Evolutionary conservation across 106 monocot species (phyloP).

Genomic region (Amphibolis antarctica): DNA sequence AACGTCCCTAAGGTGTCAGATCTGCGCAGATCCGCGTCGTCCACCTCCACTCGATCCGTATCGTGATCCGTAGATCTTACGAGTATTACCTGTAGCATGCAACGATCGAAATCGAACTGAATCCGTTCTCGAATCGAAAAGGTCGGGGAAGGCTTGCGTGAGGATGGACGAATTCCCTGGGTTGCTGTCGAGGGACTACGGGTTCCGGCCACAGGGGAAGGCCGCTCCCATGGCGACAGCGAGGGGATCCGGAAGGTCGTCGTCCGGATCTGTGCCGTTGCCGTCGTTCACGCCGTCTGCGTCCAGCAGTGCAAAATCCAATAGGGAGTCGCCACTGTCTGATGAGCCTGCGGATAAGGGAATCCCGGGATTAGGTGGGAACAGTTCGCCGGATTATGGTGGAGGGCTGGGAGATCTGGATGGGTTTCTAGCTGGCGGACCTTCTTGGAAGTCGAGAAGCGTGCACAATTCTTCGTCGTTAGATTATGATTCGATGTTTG

Average conservation of each 20-base stretch:
- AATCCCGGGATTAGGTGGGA: background rate
- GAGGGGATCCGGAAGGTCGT: constrained; percentile 4
- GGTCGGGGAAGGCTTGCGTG: background rate
- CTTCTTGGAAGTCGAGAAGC: background rate
- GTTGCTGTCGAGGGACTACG: constrained; percentile 49
- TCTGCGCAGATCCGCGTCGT: background rate
- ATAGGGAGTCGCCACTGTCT: background rate
- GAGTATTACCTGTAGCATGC: background rate
- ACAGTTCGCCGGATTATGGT: background rate
- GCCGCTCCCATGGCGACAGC: constrained; percentile 44
- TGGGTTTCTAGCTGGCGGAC: constrained; percentile 1
- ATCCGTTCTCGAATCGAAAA: background rate
- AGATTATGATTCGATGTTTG: constrained; percentile 3
- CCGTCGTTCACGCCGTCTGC: constrained; percentile 14
- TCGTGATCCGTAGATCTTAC: constrained; percentile 1
- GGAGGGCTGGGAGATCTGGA: constrained; percentile 10
- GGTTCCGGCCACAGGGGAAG: constrained; percentile 48
- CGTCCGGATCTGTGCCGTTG: background rate
- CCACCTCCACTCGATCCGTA: too few species aligned
- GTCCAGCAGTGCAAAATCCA: background rate
- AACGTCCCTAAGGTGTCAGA: too few species aligned
- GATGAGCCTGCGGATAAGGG: background rate
- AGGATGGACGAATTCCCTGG: constrained; percentile 54
- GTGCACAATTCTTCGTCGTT: background rate
- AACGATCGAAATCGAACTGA: too few species aligned